Evolutionary conservation across 139 green algal species (phyloP), one percentile per base, ranked within the genome.

Genomic region (Tetradesmus obliquus): DNA sequence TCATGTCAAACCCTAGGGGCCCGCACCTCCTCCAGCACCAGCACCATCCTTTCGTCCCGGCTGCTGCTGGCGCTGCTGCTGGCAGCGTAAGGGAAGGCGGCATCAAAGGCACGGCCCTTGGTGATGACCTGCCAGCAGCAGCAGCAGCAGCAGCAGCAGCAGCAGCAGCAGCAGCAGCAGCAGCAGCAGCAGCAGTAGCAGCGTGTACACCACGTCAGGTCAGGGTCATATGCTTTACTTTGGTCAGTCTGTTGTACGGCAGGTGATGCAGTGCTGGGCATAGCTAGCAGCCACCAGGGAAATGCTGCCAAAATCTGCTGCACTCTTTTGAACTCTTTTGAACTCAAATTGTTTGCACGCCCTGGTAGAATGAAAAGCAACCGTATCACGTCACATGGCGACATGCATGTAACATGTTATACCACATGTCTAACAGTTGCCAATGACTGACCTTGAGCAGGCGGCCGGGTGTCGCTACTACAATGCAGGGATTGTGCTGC

Each of bases 401-500:
- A 45, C 32, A 45, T 45, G 32, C 60, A 71, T 71, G 60, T 66
- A 66, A 71, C 60, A 71, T 19, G 19, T 20, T 19, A 19, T 71
- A 71, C 32, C 32, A 45, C 32, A 45, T 45, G 32, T 45, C 32
- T 45, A 45, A 45, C 32, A 45, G 32, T 45, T 45, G 32, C 32
- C 32, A 45, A 45, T 88, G 8, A 17, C 22, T 8, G 0, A 99
- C 94, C 90, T 99, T 97, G 0, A 95, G 94, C 57, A 99, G 76
- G 6, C 98, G 93, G 0, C 98, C 98, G 2, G 98, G 98, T 2
- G 98, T 99, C 88, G 98, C 98, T 32, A 99, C 98, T n/a, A 99
- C 96, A 69, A 99, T 91, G 2, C 98, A 54, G 6, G 98, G 98
- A 90, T 95, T 95, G 91, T 98, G 94, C 3, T 92, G 55, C 55